A percentile compares a stretch with the other conserved stretches of the same genome.
Conservation (phyloP, 2,329 filamentous ascomycete genomes). For the Ophiocordyceps unilateralis region DNA sequence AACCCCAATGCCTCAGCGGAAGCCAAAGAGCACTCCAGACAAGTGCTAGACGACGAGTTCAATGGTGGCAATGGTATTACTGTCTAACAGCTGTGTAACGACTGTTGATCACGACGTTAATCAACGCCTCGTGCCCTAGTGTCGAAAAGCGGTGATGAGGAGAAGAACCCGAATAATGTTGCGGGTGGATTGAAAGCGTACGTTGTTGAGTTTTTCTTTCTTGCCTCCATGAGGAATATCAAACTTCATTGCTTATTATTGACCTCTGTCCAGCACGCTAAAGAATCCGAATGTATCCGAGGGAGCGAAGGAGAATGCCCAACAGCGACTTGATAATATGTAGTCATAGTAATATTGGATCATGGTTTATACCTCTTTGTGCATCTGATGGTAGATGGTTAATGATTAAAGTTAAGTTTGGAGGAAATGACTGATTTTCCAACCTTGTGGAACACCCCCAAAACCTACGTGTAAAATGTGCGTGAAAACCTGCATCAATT, state of each 20-base stretch:
- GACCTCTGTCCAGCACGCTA: constrained; percentile 17
- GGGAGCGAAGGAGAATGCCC: constrained; percentile 36
- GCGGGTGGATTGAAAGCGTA: constrained; percentile 33
- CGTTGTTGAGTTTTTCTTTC: constrained; percentile 8
- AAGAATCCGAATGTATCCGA: constrained; percentile 40
- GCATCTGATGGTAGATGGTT: too few species aligned
- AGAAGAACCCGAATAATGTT: constrained; percentile 35
- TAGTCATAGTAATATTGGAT: too few species aligned
- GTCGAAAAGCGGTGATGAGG: constrained; percentile 14
- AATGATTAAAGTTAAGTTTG: too few species aligned
- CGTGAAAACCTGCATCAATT: too few species aligned
- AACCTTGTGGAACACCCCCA: too few species aligned
- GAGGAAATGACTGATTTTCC: too few species aligned
- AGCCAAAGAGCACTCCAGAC: constrained; percentile 35
- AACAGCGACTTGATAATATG: constrained; percentile 27
- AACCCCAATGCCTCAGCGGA: constrained; percentile 39
- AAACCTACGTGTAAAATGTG: too few species aligned
- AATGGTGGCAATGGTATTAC: constrained; percentile 21
- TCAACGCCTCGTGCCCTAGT: too few species aligned
- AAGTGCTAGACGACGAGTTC: constrained; percentile 33
- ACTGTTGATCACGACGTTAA: too few species aligned
- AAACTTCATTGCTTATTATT: not conserved
- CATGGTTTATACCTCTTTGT: too few species aligned
- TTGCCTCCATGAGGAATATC: not conserved
- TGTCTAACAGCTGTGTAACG: too few species aligned